Percentiles rank a stretch among this genome's conserved stretches.
These are phyloP conservation scores for Brassica incana DNA, from an alignment of 345 rosid species.

Conservation along the genomic window DNA sequence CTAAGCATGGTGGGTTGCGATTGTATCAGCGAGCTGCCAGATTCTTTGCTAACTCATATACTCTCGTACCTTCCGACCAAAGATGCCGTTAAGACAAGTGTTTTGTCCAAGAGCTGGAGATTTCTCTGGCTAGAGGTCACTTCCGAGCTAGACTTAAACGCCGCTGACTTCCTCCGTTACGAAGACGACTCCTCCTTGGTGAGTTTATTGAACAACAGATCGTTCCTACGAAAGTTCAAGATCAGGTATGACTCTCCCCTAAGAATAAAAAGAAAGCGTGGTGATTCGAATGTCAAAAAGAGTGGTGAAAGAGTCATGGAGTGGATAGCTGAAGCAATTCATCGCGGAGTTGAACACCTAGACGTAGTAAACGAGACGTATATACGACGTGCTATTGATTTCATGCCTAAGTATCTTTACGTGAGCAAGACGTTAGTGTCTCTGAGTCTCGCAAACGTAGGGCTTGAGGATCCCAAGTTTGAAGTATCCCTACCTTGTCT, in stretches of 20 bases:
- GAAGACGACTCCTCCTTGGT: background rate
- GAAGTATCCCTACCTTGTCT: constrained; percentile 14
- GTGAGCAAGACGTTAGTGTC: constrained; percentile 12
- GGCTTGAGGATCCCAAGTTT: background rate
- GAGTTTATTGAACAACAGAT: background rate
- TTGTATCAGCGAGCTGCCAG: background rate
- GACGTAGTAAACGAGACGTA: background rate
- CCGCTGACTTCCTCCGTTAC: background rate
- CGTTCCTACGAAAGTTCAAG: background rate
- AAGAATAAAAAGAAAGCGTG: background rate
- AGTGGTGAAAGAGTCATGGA: background rate
- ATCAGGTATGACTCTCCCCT: background rate
- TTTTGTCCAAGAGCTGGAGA: background rate
- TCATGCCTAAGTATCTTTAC: background rate
- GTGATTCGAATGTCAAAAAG: background rate
- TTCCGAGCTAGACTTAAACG: background rate
- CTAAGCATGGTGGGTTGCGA: background rate
- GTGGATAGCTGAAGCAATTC: background rate
- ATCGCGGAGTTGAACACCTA: constrained; percentile 10
- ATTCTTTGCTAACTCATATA: background rate
- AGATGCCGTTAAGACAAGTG: background rate
- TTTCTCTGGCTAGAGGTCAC: background rate
- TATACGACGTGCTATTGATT: no score
- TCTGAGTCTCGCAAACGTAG: constrained; percentile 3
- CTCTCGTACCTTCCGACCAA: background rate